Conservation (phyloP, 2,329 filamentous ascomycete species). For the Neonectria ditissima region DNA sequence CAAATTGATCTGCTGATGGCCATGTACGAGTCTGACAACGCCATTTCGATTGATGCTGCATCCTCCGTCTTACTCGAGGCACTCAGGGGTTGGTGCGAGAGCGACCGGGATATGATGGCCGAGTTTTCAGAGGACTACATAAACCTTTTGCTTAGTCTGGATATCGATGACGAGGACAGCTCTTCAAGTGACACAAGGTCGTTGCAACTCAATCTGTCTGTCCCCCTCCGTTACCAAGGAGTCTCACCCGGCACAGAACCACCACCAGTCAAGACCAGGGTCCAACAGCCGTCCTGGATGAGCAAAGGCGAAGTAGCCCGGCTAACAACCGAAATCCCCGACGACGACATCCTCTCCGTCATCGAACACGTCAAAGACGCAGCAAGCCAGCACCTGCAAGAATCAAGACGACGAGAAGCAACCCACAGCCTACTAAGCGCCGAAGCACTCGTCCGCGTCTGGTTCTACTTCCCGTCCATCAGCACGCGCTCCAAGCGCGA, state of each 20-base stretch:
- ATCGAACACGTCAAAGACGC: constrained; percentile 59
- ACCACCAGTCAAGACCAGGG: constrained; percentile 54
- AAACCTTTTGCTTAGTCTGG: constrained; percentile 44
- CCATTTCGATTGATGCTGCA: constrained; percentile 45
- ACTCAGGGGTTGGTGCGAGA: constrained; percentile 41
- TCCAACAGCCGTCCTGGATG: constrained; percentile 65
- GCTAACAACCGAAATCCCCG: constrained; percentile 55
- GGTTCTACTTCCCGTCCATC: constrained; percentile 74
- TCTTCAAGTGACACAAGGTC: constrained; percentile 10
- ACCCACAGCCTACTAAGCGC: background rate
- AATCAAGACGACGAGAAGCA: constrained; percentile 25
- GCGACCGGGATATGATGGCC: constrained; percentile 16
- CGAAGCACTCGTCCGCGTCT: constrained; percentile 60
- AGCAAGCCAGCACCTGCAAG: constrained; percentile 47
- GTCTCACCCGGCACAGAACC: constrained; percentile 46
- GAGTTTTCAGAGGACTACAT: constrained; percentile 28
- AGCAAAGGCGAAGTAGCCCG: constrained; percentile 59
- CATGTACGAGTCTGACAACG: constrained; percentile 61
- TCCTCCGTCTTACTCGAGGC: constrained; percentile 31
- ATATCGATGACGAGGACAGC: constrained; percentile 30
- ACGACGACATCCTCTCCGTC: constrained; percentile 58
- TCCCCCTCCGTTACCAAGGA: constrained; percentile 47
- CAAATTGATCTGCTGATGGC: constrained; percentile 64
- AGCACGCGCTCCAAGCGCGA: constrained; percentile 69
- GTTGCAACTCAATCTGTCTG: constrained; percentile 50